Conservation (phyloP, 805 yeast species). For the Kuraishia borneana region DNA sequence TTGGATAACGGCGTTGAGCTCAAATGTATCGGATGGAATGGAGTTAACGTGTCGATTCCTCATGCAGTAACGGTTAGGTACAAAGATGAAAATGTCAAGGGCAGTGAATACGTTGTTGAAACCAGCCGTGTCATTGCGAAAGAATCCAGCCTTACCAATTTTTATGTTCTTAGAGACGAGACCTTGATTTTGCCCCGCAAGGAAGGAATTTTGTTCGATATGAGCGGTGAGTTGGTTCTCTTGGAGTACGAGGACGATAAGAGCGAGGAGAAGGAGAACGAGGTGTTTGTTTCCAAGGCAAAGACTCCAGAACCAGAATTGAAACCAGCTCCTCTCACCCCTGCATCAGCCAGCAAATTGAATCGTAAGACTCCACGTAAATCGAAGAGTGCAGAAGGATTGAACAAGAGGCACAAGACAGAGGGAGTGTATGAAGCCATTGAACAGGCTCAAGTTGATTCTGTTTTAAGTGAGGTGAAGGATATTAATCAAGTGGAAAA, state of each 20-base stretch:
- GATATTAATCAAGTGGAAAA: slow-evolving; percentile 45
- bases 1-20: slow-evolving; percentile 32
- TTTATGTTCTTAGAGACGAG: slow-evolving; percentile 52
- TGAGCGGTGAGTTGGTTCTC: slow-evolving; percentile 46
- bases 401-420: slow-evolving; percentile 14
- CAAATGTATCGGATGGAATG: slow-evolving; percentile 76
- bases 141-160: slow-evolving; percentile 34
- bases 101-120: not conserved
- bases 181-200: slow-evolving; percentile 52
- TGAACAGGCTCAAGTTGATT: slow-evolving; percentile 14
- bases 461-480: slow-evolving; percentile 20
- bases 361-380: slow-evolving; percentile 14
- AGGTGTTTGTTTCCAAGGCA: not conserved
- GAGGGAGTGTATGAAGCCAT: slow-evolving; percentile 1
- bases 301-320: not conserved
- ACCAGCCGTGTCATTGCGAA: slow-evolving; percentile 26
- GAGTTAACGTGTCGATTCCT: slow-evolving; percentile 60
- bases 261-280: not conserved
- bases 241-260: slow-evolving; percentile 7
- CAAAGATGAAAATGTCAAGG: slow-evolving; percentile 6
- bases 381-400: slow-evolving; percentile 11
- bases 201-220: slow-evolving; percentile 52
- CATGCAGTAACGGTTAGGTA: slow-evolving; percentile 22
- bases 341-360: slow-evolving; percentile 14
- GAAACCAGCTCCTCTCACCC: not conserved